Conservation (phyloP, 129 eudicot species). For the Gnaphalium uliginosum region DNA sequence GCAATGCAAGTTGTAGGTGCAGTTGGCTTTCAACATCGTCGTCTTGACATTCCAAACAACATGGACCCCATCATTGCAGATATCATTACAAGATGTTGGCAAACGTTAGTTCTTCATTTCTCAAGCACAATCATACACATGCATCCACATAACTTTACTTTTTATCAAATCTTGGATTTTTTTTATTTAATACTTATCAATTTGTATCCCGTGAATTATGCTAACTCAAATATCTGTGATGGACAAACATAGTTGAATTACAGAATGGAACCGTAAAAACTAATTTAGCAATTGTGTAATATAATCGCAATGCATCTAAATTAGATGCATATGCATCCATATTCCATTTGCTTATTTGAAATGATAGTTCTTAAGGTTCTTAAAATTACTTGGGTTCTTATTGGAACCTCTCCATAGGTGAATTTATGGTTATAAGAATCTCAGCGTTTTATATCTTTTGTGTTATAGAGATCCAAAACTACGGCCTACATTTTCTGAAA, state of each 20-base stretch:
- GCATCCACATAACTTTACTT: no score
- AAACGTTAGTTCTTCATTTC: slow-evolving; percentile 66
- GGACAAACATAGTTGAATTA: no score
- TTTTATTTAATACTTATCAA: no score
- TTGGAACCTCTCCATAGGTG: background rate
- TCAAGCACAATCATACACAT: background rate
- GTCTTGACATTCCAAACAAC: slow-evolving; percentile 84
- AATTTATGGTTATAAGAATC: background rate
- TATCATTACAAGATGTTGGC: slow-evolving; percentile 78
- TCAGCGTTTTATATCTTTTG: background rate
- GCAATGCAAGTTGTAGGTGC: slow-evolving; percentile 99
- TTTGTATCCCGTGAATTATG: no score
- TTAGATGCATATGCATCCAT: background rate
- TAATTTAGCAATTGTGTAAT: no score
- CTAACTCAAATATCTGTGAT: no score
- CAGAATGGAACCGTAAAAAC: no score
- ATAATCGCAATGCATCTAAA: background rate
- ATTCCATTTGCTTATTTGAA: no score
- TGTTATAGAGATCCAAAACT: slow-evolving; percentile 74
- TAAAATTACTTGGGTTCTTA: background rate
- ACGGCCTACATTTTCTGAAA: slow-evolving; percentile 89
- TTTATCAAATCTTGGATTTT: no score
- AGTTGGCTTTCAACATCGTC: slow-evolving; percentile 96
- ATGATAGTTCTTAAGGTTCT: no score
- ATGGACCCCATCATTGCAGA: slow-evolving; percentile 77